Conservation (phyloP, 768 basidiomycete species). For the Tricholoma hemisulphureum region DNA sequence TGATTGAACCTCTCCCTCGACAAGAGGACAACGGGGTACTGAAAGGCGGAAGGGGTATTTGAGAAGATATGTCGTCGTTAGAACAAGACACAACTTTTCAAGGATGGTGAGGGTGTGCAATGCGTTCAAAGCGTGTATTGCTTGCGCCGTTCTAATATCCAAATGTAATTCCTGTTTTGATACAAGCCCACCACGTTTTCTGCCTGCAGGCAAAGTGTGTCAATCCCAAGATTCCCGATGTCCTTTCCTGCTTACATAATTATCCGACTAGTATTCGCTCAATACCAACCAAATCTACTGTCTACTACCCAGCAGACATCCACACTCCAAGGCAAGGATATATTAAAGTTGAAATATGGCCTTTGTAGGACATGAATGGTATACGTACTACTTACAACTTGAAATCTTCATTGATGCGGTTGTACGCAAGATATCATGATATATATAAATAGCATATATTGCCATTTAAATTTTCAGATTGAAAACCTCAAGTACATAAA, state of each 20-base stretch:
- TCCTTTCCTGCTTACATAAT: not conserved
- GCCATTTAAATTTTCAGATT: too few species aligned
- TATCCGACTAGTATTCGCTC: not conserved
- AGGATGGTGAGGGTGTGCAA: conserved; percentile 43
- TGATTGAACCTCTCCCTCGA: conserved; percentile 33
- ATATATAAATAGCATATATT: too few species aligned
- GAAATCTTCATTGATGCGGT: not conserved
- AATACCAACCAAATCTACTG: too few species aligned
- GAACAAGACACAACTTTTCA: conserved; percentile 51
- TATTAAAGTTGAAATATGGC: too few species aligned
- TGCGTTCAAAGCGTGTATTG: conserved; percentile 53
- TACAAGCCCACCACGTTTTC: conserved; percentile 64
- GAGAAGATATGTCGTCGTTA: conserved; percentile 45
- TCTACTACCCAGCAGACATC: too few species aligned
- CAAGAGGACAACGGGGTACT: conserved; percentile 32
- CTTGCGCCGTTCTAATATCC: conserved; percentile 44
- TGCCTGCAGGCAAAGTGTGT: conserved; percentile 70
- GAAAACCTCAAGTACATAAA: too few species aligned
- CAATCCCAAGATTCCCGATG: conserved; percentile 30
- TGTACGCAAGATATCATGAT: too few species aligned
- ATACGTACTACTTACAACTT: too few species aligned
- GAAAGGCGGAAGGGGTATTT: conserved; percentile 20
- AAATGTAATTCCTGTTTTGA: conserved; percentile 53
- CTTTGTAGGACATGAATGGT: not conserved
- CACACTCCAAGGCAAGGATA: too few species aligned